A percentile compares a stretch with the other conserved stretches of the same genome.
Conservation (phyloP, 768 basidiomycete species). For the Tylopilus subfusipes region DNA sequence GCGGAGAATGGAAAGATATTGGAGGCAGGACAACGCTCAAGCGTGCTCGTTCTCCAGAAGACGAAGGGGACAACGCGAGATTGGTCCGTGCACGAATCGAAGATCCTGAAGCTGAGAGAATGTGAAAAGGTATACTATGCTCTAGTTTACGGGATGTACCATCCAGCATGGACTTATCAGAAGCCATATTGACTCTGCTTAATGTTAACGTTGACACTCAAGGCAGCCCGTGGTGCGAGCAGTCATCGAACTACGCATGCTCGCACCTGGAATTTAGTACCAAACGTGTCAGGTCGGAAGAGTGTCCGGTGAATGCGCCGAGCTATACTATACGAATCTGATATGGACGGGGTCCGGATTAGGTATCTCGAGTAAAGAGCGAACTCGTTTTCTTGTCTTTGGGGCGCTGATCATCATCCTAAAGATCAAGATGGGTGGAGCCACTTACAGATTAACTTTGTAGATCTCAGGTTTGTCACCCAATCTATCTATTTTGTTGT, state of each 20-base stretch:
- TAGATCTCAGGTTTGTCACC: constrained; percentile 43
- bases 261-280: constrained; percentile 41
- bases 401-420: constrained; percentile 5
- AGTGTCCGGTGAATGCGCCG: constrained; percentile 59
- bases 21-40: constrained; percentile 53
- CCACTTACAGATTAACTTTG: constrained; percentile 49
- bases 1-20: constrained; percentile 82
- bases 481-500: constrained; percentile 41
- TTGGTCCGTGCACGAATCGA: constrained; percentile 61
- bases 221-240: not conserved
- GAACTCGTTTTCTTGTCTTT: constrained; percentile 39
- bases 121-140: constrained; percentile 42
- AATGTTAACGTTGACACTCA: constrained; percentile 10
- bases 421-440: not conserved
- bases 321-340: constrained; percentile 69
- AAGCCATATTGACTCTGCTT: constrained; percentile 13
- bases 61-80: constrained; percentile 61
- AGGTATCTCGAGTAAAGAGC: constrained; percentile 50
- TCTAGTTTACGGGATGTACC: constrained; percentile 22
- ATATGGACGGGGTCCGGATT: constrained; percentile 50
- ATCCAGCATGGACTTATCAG: constrained; percentile 14
- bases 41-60: constrained; percentile 73
- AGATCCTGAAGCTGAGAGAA: constrained; percentile 63
- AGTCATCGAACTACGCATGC: constrained; percentile 51
- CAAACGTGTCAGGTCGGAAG: constrained; percentile 36